Base-by-base conservation (phyloP, 345 rosid genomes). In the Microthlaspi erraticum region DNA sequence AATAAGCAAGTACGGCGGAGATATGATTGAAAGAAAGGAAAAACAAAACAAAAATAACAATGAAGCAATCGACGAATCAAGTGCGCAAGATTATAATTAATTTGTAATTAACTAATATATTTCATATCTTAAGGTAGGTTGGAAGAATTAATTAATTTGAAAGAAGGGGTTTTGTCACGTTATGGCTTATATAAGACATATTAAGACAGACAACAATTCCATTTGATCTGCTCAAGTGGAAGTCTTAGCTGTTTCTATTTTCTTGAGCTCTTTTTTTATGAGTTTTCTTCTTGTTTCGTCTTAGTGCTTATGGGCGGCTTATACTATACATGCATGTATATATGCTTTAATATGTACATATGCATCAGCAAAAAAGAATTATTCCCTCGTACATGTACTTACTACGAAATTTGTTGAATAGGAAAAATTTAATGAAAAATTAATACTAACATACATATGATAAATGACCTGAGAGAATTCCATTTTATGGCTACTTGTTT, bases 21-120 rank as follows among this genome's bases (percentile, higher is more conserved):
- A 55, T 70, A 69, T 76, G 79, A 76, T 76, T 63, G 60, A 60
- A 41, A 69, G 41, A 69, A 16, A 39, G 71, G 48, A 45, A 61
- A 29, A 26, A 29, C 31, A 46, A 62, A 54, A 46, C 51, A 62
- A 46, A 18, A 53, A 55, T 31, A 62, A 69, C 70, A 48, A 76
- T 56, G 75, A 76, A 64, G 75, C 71, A 76, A 76, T 70, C 75
- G 66, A 69, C 79, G 74, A 68, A 68, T 68, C 48, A 39, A 75
- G 71, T 70, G 75, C 48, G 66, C 71, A 58, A 23, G 18, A 53
- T 53, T 46, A 31, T 37, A 48, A 36, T 60, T 60, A 36, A 61
- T 37, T 14, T 17, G 41, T 60, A 36, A 61, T 37, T 14, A 26
- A 49, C 13, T n/a, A 19, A 50, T 51, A 49, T n/a, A 72, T 64